Evolutionary conservation across 2,329 filamentous ascomycete genomes (phyloP).

Genomic region (Cladosporium halotolerans): DNA sequence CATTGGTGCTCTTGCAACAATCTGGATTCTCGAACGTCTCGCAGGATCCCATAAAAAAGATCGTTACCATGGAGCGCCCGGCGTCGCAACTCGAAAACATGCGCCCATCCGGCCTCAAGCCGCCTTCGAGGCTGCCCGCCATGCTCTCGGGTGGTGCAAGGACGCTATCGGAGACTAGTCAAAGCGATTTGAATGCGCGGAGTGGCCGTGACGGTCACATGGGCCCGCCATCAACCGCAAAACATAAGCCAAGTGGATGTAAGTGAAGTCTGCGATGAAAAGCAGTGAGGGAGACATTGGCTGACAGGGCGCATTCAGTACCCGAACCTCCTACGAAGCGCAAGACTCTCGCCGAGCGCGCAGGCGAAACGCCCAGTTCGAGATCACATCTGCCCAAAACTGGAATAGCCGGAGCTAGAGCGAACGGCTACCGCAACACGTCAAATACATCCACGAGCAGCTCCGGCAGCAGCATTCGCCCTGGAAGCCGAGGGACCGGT

Average conservation of each 20-base stretch:
- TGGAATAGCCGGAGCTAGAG: slow-evolving; percentile 23
- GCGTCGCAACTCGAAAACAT: slow-evolving; percentile 27
- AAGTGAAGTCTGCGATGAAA: slow-evolving; percentile 19
- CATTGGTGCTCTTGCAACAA: slow-evolving; percentile 3
- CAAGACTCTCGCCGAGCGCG: slow-evolving; percentile 45
- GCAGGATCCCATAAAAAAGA: neutral
- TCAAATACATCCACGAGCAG: slow-evolving; percentile 38
- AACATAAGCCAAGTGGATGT: slow-evolving; percentile 49
- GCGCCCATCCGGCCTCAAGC: slow-evolving; percentile 27
- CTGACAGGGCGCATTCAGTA: slow-evolving; percentile 28
- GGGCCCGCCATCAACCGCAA: slow-evolving; percentile 39
- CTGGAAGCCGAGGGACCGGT: slow-evolving; percentile 40
- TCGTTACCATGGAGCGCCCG: slow-evolving; percentile 24
- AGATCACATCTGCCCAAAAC: slow-evolving; percentile 23
- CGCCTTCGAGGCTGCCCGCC: slow-evolving; percentile 26
- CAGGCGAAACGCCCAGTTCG: slow-evolving; percentile 38
- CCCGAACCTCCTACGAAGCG: slow-evolving; percentile 45
- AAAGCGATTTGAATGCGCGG: slow-evolving; percentile 45
- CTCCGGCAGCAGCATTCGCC: slow-evolving; percentile 38
- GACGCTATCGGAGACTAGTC: slow-evolving; percentile 26
- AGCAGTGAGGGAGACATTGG: neutral
- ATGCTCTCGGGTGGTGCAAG: slow-evolving; percentile 13
- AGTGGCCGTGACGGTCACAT: slow-evolving; percentile 26
- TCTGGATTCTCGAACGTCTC: slow-evolving; percentile 1
- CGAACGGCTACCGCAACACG: slow-evolving; percentile 39